phyloP scores from a whole-genome alignment of 345 rosid genomes.

The Erucastrum elatum region DNA sequence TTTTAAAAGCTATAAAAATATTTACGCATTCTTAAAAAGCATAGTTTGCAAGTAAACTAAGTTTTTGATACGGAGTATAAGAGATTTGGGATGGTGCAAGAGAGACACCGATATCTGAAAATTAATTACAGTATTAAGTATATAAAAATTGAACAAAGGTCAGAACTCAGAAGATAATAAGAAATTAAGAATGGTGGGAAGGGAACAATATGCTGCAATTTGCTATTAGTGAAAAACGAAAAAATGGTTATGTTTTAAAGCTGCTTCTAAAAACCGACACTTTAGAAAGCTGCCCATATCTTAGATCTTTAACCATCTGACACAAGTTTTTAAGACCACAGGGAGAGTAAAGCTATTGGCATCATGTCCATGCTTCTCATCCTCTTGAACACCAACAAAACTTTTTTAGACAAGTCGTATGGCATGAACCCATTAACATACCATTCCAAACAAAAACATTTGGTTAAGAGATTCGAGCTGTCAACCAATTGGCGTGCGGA shows the following conservation, averaged over 20 bases:
- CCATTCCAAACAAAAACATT: constrained; percentile 59
- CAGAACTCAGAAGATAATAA: neutral
- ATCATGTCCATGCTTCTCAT: constrained; percentile 50
- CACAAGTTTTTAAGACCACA: constrained; percentile 48
- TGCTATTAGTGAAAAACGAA: neutral
- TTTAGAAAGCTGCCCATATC: constrained; percentile 40
- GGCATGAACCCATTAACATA: constrained; percentile 53
- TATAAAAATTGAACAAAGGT: too few relatives aligned
- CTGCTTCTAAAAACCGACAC: too few relatives aligned
- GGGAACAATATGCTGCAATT: neutral
- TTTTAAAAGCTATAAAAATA: too few relatives aligned
- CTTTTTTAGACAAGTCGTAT: constrained; percentile 42
- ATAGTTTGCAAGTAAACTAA: neutral
- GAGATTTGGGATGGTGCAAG: neutral
- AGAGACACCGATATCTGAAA: neutral
- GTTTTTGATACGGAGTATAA: neutral
- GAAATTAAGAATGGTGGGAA: neutral
- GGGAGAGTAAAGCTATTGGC: constrained; percentile 78
- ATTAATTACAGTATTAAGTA: too few relatives aligned
- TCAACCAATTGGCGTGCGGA: constrained; percentile 51
- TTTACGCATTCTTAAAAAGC: too few relatives aligned
- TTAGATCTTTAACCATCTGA: constrained; percentile 44
- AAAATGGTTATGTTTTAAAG: too few relatives aligned
- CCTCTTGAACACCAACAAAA: constrained; percentile 43
- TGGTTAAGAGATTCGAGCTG: constrained; percentile 44